These are phyloP conservation scores for Diaporthe australafricana DNA, from an alignment of 2,329 filamentous ascomycete species.

Conservation along the genomic window DNA sequence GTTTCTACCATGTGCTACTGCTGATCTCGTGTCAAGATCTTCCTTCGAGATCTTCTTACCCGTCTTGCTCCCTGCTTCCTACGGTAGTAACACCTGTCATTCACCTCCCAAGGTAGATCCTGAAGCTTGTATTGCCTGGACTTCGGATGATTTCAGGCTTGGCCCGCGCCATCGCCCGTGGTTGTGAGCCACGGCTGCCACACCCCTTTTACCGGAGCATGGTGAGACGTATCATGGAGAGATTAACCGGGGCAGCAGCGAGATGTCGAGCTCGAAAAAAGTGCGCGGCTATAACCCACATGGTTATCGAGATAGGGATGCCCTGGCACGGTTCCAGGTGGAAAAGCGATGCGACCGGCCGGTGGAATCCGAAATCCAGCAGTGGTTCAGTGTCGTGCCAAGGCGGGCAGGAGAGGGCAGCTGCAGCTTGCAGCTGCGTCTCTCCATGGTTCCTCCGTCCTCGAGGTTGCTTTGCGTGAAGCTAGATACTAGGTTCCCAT, in stretches of 20 bases:
- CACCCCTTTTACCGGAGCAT: neutral
- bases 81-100: neutral
- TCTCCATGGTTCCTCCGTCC: constrained; percentile 1
- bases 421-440: neutral
- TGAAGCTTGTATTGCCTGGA: constrained; percentile 20
- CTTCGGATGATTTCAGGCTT: constrained; percentile 16
- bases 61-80: neutral
- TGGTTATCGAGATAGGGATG: neutral
- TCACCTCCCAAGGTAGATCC: constrained; percentile 2
- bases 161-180: constrained; percentile 5
- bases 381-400: neutral
- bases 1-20: neutral
- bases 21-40: constrained; percentile 9
- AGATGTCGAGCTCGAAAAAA: neutral
- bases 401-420: constrained; percentile 5
- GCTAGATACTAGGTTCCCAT: neutral
- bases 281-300: neutral
- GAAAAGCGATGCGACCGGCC: neutral
- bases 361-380: constrained; percentile 12
- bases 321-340: neutral
- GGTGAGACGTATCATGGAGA: constrained; percentile 10
- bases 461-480: neutral
- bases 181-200: neutral
- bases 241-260: neutral
- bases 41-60: neutral